Evolutionary conservation across 2,329 filamentous ascomycete species (phyloP).

Genomic region (Sporothrix humicola): DNA sequence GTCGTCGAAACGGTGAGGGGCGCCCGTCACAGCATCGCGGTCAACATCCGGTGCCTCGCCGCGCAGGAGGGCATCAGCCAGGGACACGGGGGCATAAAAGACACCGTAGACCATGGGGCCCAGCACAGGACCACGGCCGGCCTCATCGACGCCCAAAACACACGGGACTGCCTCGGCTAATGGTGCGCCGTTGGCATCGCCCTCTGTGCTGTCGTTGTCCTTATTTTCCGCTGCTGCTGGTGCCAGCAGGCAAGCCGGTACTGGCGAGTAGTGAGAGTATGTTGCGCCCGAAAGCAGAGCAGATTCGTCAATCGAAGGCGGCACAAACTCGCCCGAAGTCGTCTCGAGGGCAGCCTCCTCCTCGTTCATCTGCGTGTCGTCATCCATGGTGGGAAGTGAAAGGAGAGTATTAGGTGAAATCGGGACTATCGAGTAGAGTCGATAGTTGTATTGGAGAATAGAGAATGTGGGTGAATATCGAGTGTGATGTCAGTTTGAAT

Average conservation of each 20-base stretch:
- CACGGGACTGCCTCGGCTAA: conserved; percentile 59
- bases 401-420: neutral
- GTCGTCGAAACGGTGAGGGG: conserved; percentile 88
- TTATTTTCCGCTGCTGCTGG: conserved; percentile 40
- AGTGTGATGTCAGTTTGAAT: neutral
- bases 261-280: conserved; percentile 73
- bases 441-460: neutral
- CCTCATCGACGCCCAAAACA: conserved; percentile 89
- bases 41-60: conserved; percentile 34
- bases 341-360: conserved; percentile 46
- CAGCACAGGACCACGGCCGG: conserved; percentile 90
- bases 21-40: conserved; percentile 36
- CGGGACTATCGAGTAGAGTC: neutral
- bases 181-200: conserved; percentile 21
- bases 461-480: neutral
- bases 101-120: conserved; percentile 77
- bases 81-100: conserved; percentile 75
- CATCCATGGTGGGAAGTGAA: conserved; percentile 6
- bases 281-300: conserved; percentile 68
- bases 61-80: conserved; percentile 75
- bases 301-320: conserved; percentile 68
- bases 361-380: conserved; percentile 39
- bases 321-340: conserved; percentile 58
- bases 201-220: conserved; percentile 33
- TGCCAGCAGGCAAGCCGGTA: conserved; percentile 66